A percentile compares a stretch with the other conserved stretches of the same genome.
phyloP scores from a whole-genome alignment of 345 rosid genomes.

The Draba incana region DNA sequence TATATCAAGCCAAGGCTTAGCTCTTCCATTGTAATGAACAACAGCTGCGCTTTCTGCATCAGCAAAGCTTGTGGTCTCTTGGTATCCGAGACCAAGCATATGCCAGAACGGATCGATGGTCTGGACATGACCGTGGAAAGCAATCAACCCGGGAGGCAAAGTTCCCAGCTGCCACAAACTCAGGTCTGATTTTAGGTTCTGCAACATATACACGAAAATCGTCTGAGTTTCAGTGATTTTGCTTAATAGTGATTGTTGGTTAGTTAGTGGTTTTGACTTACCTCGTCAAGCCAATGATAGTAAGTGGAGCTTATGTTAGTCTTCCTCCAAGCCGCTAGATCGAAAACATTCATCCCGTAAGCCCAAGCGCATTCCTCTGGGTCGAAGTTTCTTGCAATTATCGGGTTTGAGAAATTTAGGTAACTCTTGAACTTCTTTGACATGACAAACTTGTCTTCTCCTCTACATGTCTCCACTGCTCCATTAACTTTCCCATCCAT shows the following conservation, averaged over 20 bases:
- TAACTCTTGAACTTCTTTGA: conserved; percentile 86
- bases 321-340: conserved; percentile 88
- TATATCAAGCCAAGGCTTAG: conserved; percentile 98
- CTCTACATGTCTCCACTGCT: conserved; percentile 88
- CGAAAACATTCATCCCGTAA: conserved; percentile 94
- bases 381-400: conserved; percentile 60
- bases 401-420: conserved; percentile 88
- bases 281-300: conserved; percentile 91
- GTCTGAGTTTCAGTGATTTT: conserved; percentile 4
- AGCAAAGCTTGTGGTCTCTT: conserved; percentile 66
- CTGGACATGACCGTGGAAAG: conserved; percentile 90
- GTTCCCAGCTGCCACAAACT: conserved; percentile 99
- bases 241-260: neutral
- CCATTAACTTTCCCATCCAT: conserved; percentile 94
- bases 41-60: conserved; percentile 83
- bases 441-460: conserved; percentile 83
- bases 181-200: conserved; percentile 92
- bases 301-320: conserved; percentile 87
- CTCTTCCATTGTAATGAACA: conserved; percentile 94
- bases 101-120: conserved; percentile 96
- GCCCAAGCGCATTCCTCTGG: conserved; percentile 97
- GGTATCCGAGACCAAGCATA: conserved; percentile 96
- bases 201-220: conserved; percentile 38
- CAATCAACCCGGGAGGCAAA: conserved; percentile 87
- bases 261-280: conserved; percentile 38